phyloP scores from a whole-genome alignment of 2,329 filamentous ascomycete species.

The Talaromyces pinophilus region DNA sequence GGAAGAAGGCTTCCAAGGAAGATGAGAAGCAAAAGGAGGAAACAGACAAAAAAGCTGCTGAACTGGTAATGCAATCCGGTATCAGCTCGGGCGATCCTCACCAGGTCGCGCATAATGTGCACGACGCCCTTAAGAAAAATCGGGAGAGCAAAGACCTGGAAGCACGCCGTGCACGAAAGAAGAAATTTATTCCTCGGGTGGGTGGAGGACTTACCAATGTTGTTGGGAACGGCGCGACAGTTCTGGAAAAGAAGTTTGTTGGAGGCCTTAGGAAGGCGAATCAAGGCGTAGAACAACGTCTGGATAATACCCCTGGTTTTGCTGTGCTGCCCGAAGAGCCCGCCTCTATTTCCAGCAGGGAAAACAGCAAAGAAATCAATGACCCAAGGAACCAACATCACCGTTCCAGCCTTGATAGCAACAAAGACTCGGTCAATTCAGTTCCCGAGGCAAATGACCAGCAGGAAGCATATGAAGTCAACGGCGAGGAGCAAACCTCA shows the following conservation, averaged over 20 bases:
- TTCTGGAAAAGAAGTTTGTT: constrained; percentile 49
- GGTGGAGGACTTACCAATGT: constrained; percentile 52
- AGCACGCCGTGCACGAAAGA: constrained; percentile 27
- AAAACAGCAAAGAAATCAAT: constrained; percentile 11
- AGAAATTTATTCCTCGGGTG: constrained; percentile 48
- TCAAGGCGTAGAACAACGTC: constrained; percentile 37
- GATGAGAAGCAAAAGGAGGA: constrained; percentile 51
- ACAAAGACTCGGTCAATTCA: constrained; percentile 10
- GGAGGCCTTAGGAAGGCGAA: constrained; percentile 46
- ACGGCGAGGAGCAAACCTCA: constrained; percentile 3
- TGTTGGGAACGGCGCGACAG: constrained; percentile 52
- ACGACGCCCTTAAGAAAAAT: constrained; percentile 47
- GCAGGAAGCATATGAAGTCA: background rate
- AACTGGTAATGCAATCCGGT: constrained; percentile 51
- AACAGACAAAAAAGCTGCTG: constrained; percentile 52
- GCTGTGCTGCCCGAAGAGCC: constrained; percentile 24
- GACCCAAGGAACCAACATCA: constrained; percentile 19
- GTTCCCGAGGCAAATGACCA: background rate
- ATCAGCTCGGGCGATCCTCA: constrained; percentile 60
- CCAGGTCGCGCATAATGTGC: constrained; percentile 54
- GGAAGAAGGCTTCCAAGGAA: constrained; percentile 45
- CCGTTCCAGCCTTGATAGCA: constrained; percentile 19
- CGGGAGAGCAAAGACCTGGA: constrained; percentile 15
- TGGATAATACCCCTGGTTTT: constrained; percentile 40
- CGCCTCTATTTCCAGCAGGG: background rate